Percentiles rank a stretch among this genome's conserved stretches.
Conservation (phyloP, 768 basidiomycete species). For the Naganishia vaughanmartiniae region DNA sequence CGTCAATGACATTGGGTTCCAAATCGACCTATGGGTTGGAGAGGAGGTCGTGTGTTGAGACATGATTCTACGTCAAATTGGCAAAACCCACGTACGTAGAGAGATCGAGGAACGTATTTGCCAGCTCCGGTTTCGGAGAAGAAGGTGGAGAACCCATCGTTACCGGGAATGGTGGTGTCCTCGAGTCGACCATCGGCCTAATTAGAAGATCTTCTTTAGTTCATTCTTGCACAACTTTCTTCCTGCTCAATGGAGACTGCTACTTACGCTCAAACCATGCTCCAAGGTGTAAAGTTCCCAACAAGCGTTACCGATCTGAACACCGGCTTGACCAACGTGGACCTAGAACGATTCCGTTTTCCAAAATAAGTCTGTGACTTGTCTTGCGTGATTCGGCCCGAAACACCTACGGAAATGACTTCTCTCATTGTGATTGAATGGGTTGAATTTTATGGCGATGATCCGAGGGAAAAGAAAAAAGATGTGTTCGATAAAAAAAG, state of each 20-base stretch:
- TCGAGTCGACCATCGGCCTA: constrained; percentile 92
- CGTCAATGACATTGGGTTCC: constrained; percentile 96
- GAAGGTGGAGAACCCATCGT: constrained; percentile 97
- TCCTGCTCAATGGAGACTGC: constrained; percentile 11
- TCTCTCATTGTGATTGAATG: constrained; percentile 51
- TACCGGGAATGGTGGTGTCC: constrained; percentile 69
- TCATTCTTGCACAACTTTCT: too few relatives aligned
- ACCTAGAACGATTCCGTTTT: constrained; percentile 35
- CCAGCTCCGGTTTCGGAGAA: constrained; percentile 97
- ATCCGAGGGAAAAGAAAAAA: constrained; percentile 15
- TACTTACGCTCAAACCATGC: constrained; percentile 91
- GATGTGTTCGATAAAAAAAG: constrained; percentile 18
- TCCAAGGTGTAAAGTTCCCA: constrained; percentile 99
- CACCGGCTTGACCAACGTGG: constrained; percentile 88
- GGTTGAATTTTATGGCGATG: constrained; percentile 16
- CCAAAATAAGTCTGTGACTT: constrained; percentile 1
- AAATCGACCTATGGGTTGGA: constrained; percentile 50
- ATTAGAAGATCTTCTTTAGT: background rate
- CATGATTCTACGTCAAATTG: background rate
- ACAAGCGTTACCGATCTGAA: constrained; percentile 84
- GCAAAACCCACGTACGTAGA: constrained; percentile 64
- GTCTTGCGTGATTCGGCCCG: background rate
- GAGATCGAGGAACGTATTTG: constrained; percentile 94
- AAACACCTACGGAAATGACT: constrained; percentile 77
- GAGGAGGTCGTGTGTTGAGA: background rate